A percentile compares a stretch with the other conserved stretches of the same genome.
These are phyloP conservation scores for Dittrichia graveolens DNA, from an alignment of 129 eudicot genomes.

Conservation along the genomic window DNA sequence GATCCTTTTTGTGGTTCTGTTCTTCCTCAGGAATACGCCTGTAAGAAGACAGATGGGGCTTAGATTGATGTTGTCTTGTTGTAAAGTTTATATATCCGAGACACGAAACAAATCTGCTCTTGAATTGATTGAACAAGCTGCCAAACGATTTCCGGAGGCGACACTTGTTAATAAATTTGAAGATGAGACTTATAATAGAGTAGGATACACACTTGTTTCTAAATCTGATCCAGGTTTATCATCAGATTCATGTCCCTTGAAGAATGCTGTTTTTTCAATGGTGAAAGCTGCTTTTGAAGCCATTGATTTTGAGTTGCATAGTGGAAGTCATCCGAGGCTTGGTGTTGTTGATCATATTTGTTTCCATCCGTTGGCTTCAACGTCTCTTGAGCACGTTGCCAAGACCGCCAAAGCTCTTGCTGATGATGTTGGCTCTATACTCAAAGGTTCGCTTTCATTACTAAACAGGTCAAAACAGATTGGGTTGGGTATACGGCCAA, in stretches of 20 bases:
- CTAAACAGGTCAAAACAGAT: not conserved
- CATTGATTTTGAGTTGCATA: slow-evolving; percentile 67
- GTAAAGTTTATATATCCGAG: slow-evolving; percentile 91
- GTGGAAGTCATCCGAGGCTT: slow-evolving; percentile 90
- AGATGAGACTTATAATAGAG: slow-evolving; percentile 87
- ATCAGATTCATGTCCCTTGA: slow-evolving; percentile 38
- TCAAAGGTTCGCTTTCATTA: slow-evolving; percentile 58
- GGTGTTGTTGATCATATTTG: slow-evolving; percentile 97
- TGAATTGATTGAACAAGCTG: slow-evolving; percentile 76
- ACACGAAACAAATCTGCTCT: slow-evolving; percentile 86
- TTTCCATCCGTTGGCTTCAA: slow-evolving; percentile 65
- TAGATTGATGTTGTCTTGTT: slow-evolving; percentile 70
- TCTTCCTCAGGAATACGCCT: not conserved
- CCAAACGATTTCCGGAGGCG: slow-evolving; percentile 64
- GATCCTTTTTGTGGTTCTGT: not conserved
- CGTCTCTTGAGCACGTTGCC: slow-evolving; percentile 69
- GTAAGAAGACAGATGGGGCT: slow-evolving; percentile 43
- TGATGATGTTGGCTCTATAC: slow-evolving; percentile 64
- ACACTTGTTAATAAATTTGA: slow-evolving; percentile 76
- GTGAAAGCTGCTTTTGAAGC: slow-evolving; percentile 77
- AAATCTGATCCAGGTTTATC: slow-evolving; percentile 37
- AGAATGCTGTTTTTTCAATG: slow-evolving; percentile 70
- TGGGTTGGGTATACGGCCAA: not conserved
- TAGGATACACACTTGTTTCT: slow-evolving; percentile 94
- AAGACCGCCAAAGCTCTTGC: slow-evolving; percentile 66